Conservation (phyloP, 768 basidiomycete genomes). For the Amanita brunnescens region DNA sequence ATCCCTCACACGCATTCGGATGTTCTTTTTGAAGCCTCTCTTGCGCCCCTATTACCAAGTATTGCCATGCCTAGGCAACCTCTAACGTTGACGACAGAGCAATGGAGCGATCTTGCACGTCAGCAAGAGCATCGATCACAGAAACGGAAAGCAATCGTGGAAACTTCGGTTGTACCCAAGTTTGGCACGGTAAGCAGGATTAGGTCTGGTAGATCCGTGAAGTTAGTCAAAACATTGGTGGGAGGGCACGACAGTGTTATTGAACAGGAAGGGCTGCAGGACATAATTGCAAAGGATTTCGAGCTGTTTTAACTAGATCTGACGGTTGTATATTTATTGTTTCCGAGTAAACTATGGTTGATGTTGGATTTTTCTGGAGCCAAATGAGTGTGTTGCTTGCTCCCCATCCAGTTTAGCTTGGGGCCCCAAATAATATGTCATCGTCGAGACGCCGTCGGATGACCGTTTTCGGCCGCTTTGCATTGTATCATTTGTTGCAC, state of each 20-base stretch:
- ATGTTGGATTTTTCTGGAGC: not conserved
- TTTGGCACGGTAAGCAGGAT: conserved; percentile 50
- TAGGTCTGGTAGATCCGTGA: conserved; percentile 36
- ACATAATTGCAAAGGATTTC: conserved; percentile 41
- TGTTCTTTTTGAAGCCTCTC: conserved; percentile 61
- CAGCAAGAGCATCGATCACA: conserved; percentile 31
- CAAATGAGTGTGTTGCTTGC: too few relatives aligned
- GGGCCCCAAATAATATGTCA: too few relatives aligned
- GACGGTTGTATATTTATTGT: not conserved
- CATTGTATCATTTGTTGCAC: too few relatives aligned
- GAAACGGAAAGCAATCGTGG: conserved; percentile 36
- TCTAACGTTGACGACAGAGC: conserved; percentile 20
- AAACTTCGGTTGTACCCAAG: conserved; percentile 34
- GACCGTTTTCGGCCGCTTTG: too few relatives aligned
- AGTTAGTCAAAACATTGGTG: conserved; percentile 49
- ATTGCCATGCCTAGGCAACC: conserved; percentile 21
- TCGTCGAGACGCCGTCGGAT: too few relatives aligned
- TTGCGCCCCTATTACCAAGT: conserved; percentile 55
- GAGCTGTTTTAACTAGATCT: conserved; percentile 11
- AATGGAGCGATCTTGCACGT: conserved; percentile 35
- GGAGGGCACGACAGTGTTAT: conserved; percentile 61
- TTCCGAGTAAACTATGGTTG: not conserved
- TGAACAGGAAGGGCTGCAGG: conserved; percentile 65
- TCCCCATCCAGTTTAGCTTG: too few relatives aligned
- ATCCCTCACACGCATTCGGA: conserved; percentile 72